phyloP scores from a whole-genome alignment of 441 rosid species.

The Geranium incanum region DNA sequence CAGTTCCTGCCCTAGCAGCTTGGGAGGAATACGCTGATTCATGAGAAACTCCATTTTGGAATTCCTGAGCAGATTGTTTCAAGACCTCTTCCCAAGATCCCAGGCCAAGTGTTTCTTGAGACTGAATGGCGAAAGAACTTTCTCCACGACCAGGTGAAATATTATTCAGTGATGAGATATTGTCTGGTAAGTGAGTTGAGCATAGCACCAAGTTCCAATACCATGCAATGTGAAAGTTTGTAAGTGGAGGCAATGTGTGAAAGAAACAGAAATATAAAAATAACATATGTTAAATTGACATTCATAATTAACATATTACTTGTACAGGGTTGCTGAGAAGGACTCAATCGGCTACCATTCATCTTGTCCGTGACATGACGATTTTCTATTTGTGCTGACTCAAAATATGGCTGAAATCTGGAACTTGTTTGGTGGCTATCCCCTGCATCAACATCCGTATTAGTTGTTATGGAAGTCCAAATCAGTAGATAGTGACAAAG shows the following conservation, averaged over 20 bases:
- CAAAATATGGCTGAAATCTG: slow-evolving; percentile 27
- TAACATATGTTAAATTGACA: not conserved
- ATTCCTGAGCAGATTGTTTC: slow-evolving; percentile 37
- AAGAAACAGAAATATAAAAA: slow-evolving; percentile 6
- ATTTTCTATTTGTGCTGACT: slow-evolving; percentile 35
- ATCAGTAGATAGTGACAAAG: slow-evolving; percentile 13
- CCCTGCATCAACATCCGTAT: slow-evolving; percentile 41
- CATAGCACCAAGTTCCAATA: slow-evolving; percentile 18
- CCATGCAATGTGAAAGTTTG: slow-evolving; percentile 9
- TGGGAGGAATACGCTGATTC: slow-evolving; percentile 29
- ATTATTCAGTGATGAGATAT: slow-evolving; percentile 27
- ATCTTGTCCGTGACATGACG: slow-evolving; percentile 25
- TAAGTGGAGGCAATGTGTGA: not conserved
- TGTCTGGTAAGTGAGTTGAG: slow-evolving; percentile 27
- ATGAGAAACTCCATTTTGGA: slow-evolving; percentile 31
- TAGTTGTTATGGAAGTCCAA: slow-evolving; percentile 20
- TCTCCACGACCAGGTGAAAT: slow-evolving; percentile 33
- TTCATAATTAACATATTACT: slow-evolving; percentile 23
- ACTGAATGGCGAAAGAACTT: slow-evolving; percentile 26
- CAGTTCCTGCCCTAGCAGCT: slow-evolving; percentile 26
- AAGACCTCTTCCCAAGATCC: slow-evolving; percentile 61
- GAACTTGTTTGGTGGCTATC: slow-evolving; percentile 60
- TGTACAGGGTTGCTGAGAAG: slow-evolving; percentile 27
- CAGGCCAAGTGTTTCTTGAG: slow-evolving; percentile 46
- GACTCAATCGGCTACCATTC: slow-evolving; percentile 27